Conservation (phyloP, 2,329 filamentous ascomycete species). For the Paecilomyces dactylethromorphus region DNA sequence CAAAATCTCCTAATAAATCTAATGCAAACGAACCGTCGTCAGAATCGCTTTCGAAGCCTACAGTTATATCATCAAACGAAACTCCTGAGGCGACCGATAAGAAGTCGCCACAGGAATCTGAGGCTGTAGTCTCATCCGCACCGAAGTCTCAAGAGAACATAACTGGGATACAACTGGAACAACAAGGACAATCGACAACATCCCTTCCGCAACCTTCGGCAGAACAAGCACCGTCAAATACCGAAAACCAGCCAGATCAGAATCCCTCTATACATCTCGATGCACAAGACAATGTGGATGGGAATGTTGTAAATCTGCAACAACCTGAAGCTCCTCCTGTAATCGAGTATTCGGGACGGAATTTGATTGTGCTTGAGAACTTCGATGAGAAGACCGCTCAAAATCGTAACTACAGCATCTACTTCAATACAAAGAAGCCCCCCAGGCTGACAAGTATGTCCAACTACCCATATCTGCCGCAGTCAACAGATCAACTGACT, state of each 20-base stretch:
- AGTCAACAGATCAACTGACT: conserved; percentile 5
- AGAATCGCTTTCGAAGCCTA: background rate
- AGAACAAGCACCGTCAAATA: background rate
- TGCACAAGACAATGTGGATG: conserved; percentile 6
- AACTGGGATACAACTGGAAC: background rate
- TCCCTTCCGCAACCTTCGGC: background rate
- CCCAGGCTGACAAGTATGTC: conserved; percentile 42
- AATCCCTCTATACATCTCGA: conserved; percentile 8
- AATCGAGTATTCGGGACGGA: conserved; percentile 48
- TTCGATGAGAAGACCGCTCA: conserved; percentile 52
- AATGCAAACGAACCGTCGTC: background rate
- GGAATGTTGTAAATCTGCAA: conserved; percentile 16
- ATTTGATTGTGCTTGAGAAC: conserved; percentile 53
- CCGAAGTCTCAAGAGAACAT: background rate
- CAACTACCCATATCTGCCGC: conserved; percentile 1
- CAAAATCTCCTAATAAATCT: background rate
- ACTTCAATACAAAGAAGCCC: conserved; percentile 48
- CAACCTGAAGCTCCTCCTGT: conserved; percentile 25
- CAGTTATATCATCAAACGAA: background rate
- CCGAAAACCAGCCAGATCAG: conserved; percentile 1
- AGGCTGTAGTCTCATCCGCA: background rate
- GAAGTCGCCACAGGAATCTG: background rate
- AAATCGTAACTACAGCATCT: conserved; percentile 48
- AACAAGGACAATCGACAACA: background rate
- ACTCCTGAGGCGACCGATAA: background rate